Evolutionary conservation across 164 flowering plant species (phyloP), one percentile per base, ranked within the genome.

Genomic region (Amborella trichopoda): DNA sequence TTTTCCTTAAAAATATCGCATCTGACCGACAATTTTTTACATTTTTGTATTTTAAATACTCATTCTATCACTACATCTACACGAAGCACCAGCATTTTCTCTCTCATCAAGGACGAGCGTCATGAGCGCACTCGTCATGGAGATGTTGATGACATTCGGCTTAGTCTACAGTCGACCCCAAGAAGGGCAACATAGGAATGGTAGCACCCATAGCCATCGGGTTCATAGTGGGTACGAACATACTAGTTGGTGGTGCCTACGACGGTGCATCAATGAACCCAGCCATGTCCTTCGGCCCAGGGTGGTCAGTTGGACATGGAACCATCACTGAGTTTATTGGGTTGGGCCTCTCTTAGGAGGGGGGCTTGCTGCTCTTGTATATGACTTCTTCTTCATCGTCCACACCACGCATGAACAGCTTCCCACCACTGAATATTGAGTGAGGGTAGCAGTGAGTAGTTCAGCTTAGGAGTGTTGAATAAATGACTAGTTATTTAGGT

Each of bases 191-290:
- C 25, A 6, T 70, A 16, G 71, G 67, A n/a, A 52, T 47, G 19
- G 61, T 70, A 44, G 75, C 64, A 28, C 71, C 75, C 28, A 54
- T 70, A n/a, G 71, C 75, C 3, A 67, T 70, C 32, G 75, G 75
- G 40, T 60, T 67, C 61, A 63, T 70, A 18, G 75, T 70, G 36
- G 75, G 75, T 34, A 71, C 75, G 26, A 70, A 70, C 56, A 70
- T 70, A 45, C 23, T 70, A 23, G 75, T 59, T n/a, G 71, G 75
- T 43, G 71, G 71, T 8, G 69, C 75, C 26, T 70, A 66, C 16
- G 71, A 70, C 21, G 75, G 75, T 40, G 75, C 75, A 1, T 66
- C 75, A 26, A 70, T 70, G 75, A 70, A 70, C 59, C 75, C 75
- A 11, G 69, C 75, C 3, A 67, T 64, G 26, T 60, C 71, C 3